Conservation (phyloP, 2,329 filamentous ascomycete genomes). For the Colletotrichum sp. region DNA sequence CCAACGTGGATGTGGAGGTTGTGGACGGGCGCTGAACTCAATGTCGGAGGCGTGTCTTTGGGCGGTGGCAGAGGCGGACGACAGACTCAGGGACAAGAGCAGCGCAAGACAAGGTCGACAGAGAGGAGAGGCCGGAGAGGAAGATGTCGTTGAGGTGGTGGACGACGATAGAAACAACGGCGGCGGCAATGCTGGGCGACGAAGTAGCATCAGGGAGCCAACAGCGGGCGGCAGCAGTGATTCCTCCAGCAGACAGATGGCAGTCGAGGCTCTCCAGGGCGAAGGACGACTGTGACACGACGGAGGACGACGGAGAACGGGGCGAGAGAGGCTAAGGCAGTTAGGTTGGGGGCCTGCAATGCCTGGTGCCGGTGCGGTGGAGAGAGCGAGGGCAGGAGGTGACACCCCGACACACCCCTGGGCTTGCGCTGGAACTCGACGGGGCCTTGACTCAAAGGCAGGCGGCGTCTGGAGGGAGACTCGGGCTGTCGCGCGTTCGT, state of each 20-base stretch:
- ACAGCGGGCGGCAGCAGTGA: not conserved
- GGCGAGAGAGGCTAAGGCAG: not conserved
- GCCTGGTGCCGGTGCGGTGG: not conserved
- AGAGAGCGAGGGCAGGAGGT: not conserved
- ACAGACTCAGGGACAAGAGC: not conserved
- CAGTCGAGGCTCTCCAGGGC: not conserved
- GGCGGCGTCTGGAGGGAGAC: not conserved
- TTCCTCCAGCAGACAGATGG: not conserved
- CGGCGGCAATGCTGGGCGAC: not conserved
- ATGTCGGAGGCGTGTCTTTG: not conserved
- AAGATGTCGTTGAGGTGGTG: not conserved
- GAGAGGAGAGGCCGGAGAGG: not conserved
- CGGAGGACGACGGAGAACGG: not conserved
- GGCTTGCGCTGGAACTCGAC: not conserved
- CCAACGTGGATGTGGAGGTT: constrained; percentile 1
- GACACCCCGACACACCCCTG: constrained; percentile 11
- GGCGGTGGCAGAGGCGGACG: not conserved
- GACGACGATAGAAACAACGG: not conserved
- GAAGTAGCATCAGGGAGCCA: not conserved
- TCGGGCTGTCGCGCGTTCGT: not conserved
- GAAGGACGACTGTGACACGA: not conserved
- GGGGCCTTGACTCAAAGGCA: not conserved
- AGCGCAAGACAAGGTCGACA: not conserved
- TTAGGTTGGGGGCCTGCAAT: not conserved
- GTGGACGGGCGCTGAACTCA: not conserved